A percentile compares a stretch with the other conserved stretches of the same genome.
Conservation (phyloP, 1,139 yeast genomes). For the Ogataea hybrid region DNA sequence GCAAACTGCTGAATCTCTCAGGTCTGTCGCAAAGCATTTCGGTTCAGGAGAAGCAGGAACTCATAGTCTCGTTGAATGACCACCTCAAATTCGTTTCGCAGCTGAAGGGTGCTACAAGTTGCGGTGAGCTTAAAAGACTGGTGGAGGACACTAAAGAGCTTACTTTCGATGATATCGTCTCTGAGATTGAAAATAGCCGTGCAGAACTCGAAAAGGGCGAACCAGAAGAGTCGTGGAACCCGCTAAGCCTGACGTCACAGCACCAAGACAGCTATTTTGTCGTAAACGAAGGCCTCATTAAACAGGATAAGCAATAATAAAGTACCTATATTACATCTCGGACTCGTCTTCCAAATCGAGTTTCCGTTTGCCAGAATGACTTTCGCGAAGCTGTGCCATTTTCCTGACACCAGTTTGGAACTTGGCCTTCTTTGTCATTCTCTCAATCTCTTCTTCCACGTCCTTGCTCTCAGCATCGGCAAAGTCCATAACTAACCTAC, state of each 20-base stretch:
- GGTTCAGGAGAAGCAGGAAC: constrained; percentile 9
- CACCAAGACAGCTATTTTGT: constrained; percentile 36
- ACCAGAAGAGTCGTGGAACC: constrained; percentile 36
- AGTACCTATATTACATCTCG: constrained; percentile 5
- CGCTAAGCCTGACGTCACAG: constrained; percentile 32
- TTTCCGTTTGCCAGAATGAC: constrained; percentile 66
- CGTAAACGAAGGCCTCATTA: constrained; percentile 39
- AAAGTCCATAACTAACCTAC: constrained; percentile 92
- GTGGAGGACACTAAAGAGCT: constrained; percentile 23
- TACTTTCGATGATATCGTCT: constrained; percentile 31
- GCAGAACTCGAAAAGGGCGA: constrained; percentile 36
- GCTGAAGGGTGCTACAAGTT: constrained; percentile 16
- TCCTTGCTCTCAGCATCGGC: constrained; percentile 81
- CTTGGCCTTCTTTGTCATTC: constrained; percentile 82
- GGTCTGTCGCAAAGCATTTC: constrained; percentile 26
- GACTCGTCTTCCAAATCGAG: constrained; percentile 37
- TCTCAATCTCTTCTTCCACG: constrained; percentile 87
- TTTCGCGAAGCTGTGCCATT: constrained; percentile 65
- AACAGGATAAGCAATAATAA: constrained; percentile 27
- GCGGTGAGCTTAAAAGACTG: constrained; percentile 12
- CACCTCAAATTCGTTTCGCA: constrained; percentile 30
- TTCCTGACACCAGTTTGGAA: constrained; percentile 79
- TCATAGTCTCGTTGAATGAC: constrained; percentile 22
- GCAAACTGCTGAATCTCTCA: constrained; percentile 26
- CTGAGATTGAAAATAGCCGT: constrained; percentile 21